Percentiles rank a stretch among this genome's conserved stretches.
These are phyloP conservation scores for Tricholoma sp. DNA, from an alignment of 768 basidiomycete species.

Conservation along the genomic window DNA sequence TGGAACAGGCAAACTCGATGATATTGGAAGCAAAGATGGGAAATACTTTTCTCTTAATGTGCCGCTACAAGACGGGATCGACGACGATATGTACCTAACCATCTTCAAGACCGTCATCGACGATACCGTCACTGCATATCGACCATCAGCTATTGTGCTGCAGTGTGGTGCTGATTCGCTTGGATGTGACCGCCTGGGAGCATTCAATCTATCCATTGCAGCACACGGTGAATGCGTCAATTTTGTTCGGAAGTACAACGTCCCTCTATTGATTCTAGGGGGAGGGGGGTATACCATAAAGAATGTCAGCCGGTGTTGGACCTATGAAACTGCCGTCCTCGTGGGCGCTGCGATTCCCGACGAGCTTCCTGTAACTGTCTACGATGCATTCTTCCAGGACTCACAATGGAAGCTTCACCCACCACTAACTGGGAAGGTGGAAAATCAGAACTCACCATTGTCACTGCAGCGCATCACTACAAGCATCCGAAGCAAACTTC, in stretches of 20 bases:
- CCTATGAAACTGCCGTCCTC: slow-evolving; percentile 94
- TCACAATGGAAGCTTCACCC: slow-evolving; percentile 92
- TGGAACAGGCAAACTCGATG: slow-evolving; percentile 92
- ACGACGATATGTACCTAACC: slow-evolving; percentile 94
- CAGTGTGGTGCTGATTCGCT: slow-evolving; percentile 98
- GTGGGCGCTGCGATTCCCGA: slow-evolving; percentile 81
- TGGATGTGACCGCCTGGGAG: slow-evolving; percentile 90
- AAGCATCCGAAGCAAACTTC: slow-evolving; percentile 78
- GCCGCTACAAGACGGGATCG: slow-evolving; percentile 91
- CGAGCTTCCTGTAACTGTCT: slow-evolving; percentile 83
- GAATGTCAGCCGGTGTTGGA: slow-evolving; percentile 98
- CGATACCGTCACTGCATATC: slow-evolving; percentile 85
- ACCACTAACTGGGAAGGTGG: slow-evolving; percentile 84
- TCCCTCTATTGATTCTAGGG: slow-evolving; percentile 88
- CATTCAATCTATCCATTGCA: slow-evolving; percentile 96
- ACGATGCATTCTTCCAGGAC: slow-evolving; percentile 90
- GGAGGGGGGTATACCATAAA: slow-evolving; percentile 97
- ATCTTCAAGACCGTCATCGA: slow-evolving; percentile 97
- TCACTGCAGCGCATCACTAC: slow-evolving; percentile 86
- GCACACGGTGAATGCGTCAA: slow-evolving; percentile 98
- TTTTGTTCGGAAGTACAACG: slow-evolving; percentile 88
- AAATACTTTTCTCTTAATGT: slow-evolving; percentile 97
- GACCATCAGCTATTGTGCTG: slow-evolving; percentile 85
- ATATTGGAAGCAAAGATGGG: slow-evolving; percentile 82
- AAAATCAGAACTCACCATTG: slow-evolving; percentile 85